Evolutionary conservation across 83 land plant species (phyloP).

Genomic region (Larix sibirica): DNA sequence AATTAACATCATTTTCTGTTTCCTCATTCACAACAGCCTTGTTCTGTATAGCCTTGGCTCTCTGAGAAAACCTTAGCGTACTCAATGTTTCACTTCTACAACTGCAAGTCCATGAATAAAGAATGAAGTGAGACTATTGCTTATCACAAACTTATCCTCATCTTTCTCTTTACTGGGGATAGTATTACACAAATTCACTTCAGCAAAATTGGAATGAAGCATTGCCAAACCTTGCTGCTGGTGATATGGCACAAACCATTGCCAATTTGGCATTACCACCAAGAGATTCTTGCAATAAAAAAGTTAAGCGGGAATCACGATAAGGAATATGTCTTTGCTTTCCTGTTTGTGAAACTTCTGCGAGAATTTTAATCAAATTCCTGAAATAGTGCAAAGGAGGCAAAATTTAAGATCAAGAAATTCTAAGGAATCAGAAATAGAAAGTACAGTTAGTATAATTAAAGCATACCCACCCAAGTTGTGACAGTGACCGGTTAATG

Average conservation of each 20-base stretch:
- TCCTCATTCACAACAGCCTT: slow-evolving; percentile 95
- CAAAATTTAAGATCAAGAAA: slow-evolving; percentile 1
- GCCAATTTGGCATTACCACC: slow-evolving; percentile 98
- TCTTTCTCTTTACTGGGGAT: not conserved
- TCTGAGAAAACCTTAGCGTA: slow-evolving; percentile 97
- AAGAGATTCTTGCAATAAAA: slow-evolving; percentile 95
- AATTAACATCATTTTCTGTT: slow-evolving; percentile 84
- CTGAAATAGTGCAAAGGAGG: not conserved
- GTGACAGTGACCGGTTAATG: slow-evolving; percentile 83
- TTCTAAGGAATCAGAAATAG: slow-evolving; percentile 5
- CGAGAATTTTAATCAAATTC: not conserved
- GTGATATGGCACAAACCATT: slow-evolving; percentile 92
- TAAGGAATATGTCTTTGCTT: slow-evolving; percentile 88
- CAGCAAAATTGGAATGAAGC: not conserved
- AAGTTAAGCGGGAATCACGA: slow-evolving; percentile 96
- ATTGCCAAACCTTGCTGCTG: slow-evolving; percentile 69
- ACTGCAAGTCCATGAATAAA: slow-evolving; percentile 44
- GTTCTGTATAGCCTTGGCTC: slow-evolving; percentile 94
- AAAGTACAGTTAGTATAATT: not conserved
- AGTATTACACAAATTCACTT: not conserved
- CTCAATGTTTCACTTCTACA: slow-evolving; percentile 90
- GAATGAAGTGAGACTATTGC: not conserved
- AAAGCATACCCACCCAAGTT: slow-evolving; percentile 82
- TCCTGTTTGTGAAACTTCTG: slow-evolving; percentile 81
- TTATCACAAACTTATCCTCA: not conserved